These are phyloP conservation scores for Brasilioporus rufonigricans DNA, from an alignment of 768 basidiomycete genomes.

Conservation along the genomic window DNA sequence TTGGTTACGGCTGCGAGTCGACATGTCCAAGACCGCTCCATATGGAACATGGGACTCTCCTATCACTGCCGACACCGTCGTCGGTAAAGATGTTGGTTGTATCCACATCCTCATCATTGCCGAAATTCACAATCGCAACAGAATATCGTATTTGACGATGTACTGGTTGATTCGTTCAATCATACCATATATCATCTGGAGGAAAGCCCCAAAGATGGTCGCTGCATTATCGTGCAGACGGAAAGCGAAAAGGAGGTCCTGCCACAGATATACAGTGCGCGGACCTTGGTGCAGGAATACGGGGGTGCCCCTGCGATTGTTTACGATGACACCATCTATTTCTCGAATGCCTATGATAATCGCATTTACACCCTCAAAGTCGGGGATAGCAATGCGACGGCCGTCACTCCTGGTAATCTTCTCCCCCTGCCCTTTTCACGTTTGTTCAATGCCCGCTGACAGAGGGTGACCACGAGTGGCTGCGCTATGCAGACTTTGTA, in stretches of 20 bases:
- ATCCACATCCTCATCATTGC: background rate
- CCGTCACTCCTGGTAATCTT: slow-evolving; percentile 54
- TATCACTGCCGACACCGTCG: slow-evolving; percentile 48
- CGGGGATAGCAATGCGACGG: slow-evolving; percentile 28
- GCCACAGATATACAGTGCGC: slow-evolving; percentile 49
- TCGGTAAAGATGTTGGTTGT: slow-evolving; percentile 35
- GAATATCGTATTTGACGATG: slow-evolving; percentile 36
- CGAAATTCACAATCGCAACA: background rate
- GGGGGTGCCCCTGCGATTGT: slow-evolving; percentile 61
- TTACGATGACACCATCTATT: slow-evolving; percentile 47
- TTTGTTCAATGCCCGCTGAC: slow-evolving; percentile 5
- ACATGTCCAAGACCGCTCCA: slow-evolving; percentile 23
- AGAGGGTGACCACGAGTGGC: slow-evolving; percentile 13
- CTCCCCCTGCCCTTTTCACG: background rate
- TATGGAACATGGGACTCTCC: slow-evolving; percentile 63
- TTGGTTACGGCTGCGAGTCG: no score
- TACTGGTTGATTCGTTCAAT: slow-evolving; percentile 52
- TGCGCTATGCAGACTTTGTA: slow-evolving; percentile 51
- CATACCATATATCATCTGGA: slow-evolving; percentile 54
- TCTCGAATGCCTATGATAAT: slow-evolving; percentile 50
- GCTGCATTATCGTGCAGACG: slow-evolving; percentile 55
- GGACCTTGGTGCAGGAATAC: slow-evolving; percentile 63
- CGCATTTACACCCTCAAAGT: slow-evolving; percentile 44
- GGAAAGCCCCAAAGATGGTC: slow-evolving; percentile 45
- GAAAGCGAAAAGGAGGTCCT: slow-evolving; percentile 43